Base-by-base conservation (phyloP, 2,329 filamentous ascomycete genomes). In the Xylariaceae sp. region DNA sequence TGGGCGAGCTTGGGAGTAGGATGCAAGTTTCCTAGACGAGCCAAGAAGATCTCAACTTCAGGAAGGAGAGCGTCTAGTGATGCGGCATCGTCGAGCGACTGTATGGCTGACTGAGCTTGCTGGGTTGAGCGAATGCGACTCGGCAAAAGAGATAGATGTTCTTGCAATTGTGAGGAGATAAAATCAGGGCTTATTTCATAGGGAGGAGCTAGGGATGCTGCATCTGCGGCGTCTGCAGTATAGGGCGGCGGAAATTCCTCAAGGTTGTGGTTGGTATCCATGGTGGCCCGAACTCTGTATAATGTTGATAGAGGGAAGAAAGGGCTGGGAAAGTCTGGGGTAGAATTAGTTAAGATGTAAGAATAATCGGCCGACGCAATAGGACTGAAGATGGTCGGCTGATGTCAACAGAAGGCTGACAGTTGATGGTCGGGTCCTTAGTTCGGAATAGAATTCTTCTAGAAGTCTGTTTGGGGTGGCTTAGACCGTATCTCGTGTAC, bases 21-120 rank as follows among this genome's bases (percentile, higher is more conserved):
- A 3, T 66, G 55, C 34, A 63, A 53, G 5, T 55, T 50, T 2
- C 64, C 65, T 21, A 76, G 56, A 12, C 66, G 63, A 2, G 61
- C 59, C 2, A 77, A 51, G 48, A 77, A 70, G 1, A 58, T 53
- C 29, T 72, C 66, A 37, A 77, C 54, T 34, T 66, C 61, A 3
- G 71, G 70, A 0, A 70, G 57, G 3, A 76, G 48, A 2, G 67
- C 58, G 0, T 70, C 59, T 12, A 74, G 51, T 3, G 70, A 54
- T 19, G 63, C 58, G n/a, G 64, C 57, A 40, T 76, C 74, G 20
- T 53, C 57, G 20, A 64, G 54, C 14, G 67, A 61, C 23, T 67
- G 67, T 10, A 61, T 61, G 2, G 62, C 59, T n/a, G 57, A 55
- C 12, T 61, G 60, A 0, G 58, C 63, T 22, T 63, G 53, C 27